Evolutionary conservation across 73 alveolate genomes (phyloP).

Genomic region (Paramecium pentaurelia): DNA sequence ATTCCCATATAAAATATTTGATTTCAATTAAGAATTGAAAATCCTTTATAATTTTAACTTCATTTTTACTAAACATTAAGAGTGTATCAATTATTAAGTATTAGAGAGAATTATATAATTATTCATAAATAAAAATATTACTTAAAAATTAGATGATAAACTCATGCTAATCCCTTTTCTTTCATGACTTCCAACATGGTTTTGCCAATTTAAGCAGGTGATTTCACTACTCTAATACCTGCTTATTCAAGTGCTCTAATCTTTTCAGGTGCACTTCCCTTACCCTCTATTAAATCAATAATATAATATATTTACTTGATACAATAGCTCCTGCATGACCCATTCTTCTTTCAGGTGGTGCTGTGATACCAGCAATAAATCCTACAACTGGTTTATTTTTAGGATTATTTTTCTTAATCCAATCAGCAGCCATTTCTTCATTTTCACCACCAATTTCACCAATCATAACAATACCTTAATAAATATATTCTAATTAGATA

Average conservation of each 20-base stretch:
- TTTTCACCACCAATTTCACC: conserved; percentile 99
- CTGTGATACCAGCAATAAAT: conserved; percentile 94
- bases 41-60: too few relatives aligned
- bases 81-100: not conserved
- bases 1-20: too few relatives aligned
- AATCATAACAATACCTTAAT: conserved; percentile 87
- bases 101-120: not conserved
- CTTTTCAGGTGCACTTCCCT: conserved; percentile 7
- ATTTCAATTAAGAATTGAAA: too few relatives aligned
- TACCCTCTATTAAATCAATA: not conserved
- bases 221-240: not conserved
- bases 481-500: not conserved
- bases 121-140: not conserved
- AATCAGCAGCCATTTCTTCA: conserved; percentile 93
- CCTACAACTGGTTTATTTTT: conserved; percentile 90
- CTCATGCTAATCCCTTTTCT: conserved; percentile 16
- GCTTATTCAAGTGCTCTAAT: conserved; percentile 21
- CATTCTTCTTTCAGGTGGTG: conserved; percentile 95
- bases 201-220: conserved; percentile 8
- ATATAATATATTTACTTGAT: not conserved
- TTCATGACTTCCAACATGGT: conserved; percentile 9
- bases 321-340: conserved; percentile 90
- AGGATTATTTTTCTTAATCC: conserved; percentile 78
- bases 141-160: not conserved
- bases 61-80: not conserved